Evolutionary conservation across 2,329 filamentous ascomycete species (phyloP).

Genomic region (Xylaria sp.): DNA sequence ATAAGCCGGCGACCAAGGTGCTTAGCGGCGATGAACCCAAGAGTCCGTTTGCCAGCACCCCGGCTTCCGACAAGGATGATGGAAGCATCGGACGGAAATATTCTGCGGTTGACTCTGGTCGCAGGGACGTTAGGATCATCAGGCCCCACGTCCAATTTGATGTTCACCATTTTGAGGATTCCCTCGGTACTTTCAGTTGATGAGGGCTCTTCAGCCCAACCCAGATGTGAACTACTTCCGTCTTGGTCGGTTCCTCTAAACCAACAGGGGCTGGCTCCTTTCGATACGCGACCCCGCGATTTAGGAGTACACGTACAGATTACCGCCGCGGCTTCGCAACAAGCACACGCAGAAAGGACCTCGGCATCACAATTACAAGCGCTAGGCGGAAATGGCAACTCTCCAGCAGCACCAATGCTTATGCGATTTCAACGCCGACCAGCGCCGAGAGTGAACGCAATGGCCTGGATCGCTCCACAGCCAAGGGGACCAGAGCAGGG

Average conservation of each 20-base stretch:
- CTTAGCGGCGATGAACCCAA: conserved; percentile 73
- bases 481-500: neutral
- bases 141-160: conserved; percentile 19
- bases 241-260: neutral
- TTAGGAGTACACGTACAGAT: neutral
- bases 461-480: neutral
- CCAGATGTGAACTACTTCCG: neutral
- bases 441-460: neutral
- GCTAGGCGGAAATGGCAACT: neutral
- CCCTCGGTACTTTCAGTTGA: neutral
- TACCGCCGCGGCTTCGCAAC: neutral
- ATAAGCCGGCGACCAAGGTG: conserved; percentile 68
- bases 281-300: neutral
- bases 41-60: conserved; percentile 71
- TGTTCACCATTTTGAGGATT: conserved; percentile 26
- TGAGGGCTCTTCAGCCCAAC: neutral
- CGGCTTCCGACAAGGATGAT: conserved; percentile 72
- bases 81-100: conserved; percentile 63
- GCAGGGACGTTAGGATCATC: conserved; percentile 12
- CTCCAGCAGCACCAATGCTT: neutral
- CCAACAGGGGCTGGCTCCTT: neutral
- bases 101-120: conserved; percentile 39
- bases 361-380: neutral
- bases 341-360: neutral
- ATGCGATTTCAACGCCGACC: neutral